Evolutionary conservation across 768 basidiomycete species (phyloP), one percentile per base, ranked within the genome.

Genomic region (Termitomyces sp.): DNA sequence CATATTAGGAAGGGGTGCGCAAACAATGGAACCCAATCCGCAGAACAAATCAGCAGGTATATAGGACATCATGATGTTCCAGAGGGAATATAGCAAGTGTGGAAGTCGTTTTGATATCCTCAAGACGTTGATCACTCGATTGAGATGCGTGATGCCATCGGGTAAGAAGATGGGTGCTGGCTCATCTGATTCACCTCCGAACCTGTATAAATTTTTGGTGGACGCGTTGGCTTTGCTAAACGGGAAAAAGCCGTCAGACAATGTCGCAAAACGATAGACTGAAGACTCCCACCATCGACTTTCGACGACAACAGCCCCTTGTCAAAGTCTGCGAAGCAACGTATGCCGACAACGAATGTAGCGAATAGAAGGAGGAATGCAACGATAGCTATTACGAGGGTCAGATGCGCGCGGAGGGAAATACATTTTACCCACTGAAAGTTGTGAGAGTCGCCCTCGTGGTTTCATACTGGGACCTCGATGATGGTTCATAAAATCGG

Each of bases 281-380:
- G 47, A 54, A 72, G 70, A 12, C 67, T 78, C 88, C 80, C 72
- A 93, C 91, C 83, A 64, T 86, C 80, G 60, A 81, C 77, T 76
- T 94, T 94, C 50, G 90, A 86, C 16, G 79, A 71, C 55, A 79
- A 75, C 20, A 94, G 74, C n/a, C 92, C 92, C 68, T 83, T 83
- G 70, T 89, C 86, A 65, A 94, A 94, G 75, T 93, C 91, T 29
- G 77, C 68, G 75, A 90, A 89, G 69, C 92, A 94, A 52, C 86
- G 83, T 22, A 92, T 67, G 22, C 92, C 92, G 28, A 93, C 80
- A 13, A 74, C 79, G 65, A 94, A 91, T 12, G 89, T 90, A n/a
- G 76, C 69, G 56, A 91, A 79, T 29, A 93, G 70, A 45, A 93
- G 76, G 16, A 93, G 54, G 72, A 93, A 90, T 0, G 91, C 84